Conservation (phyloP, 768 basidiomycete species). For the Pholiota conissans region DNA sequence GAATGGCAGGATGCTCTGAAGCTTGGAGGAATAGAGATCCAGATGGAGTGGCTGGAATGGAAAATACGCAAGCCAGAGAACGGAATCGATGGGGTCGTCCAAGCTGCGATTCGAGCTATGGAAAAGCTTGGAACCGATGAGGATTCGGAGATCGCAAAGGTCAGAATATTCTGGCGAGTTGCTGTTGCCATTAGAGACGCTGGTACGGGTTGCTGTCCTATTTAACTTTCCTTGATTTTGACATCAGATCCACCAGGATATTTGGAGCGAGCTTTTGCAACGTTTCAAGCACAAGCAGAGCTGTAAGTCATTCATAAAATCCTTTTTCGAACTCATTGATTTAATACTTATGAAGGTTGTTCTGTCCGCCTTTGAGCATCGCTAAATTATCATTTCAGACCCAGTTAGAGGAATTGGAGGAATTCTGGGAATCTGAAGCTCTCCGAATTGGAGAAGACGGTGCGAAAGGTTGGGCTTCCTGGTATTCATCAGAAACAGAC, state of each 20-base stretch:
- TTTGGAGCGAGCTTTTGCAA: slow-evolving; percentile 68
- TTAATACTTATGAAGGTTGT: slow-evolving; percentile 44
- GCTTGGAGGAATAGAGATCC: slow-evolving; percentile 55
- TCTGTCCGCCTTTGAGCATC: slow-evolving; percentile 52
- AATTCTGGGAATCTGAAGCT: slow-evolving; percentile 83
- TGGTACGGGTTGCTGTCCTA: slow-evolving; percentile 39
- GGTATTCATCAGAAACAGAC: slow-evolving; percentile 48
- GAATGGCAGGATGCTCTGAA: slow-evolving; percentile 68
- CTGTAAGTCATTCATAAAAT: slow-evolving; percentile 48
- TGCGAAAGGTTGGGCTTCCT: slow-evolving; percentile 69
- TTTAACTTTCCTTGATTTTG: not conserved
- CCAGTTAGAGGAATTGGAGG: slow-evolving; percentile 63
- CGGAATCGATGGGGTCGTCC: slow-evolving; percentile 53
- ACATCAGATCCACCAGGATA: slow-evolving; percentile 49
- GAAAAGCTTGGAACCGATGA: slow-evolving; percentile 38
- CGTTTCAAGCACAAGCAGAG: slow-evolving; percentile 85
- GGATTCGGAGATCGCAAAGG: slow-evolving; percentile 48
- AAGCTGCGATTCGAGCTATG: slow-evolving; percentile 50
- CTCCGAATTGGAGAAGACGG: slow-evolving; percentile 72
- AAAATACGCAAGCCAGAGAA: slow-evolving; percentile 47
- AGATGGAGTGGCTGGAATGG: slow-evolving; percentile 85
- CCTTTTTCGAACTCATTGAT: not conserved
- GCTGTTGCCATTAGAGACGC: slow-evolving; percentile 63
- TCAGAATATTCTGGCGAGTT: slow-evolving; percentile 73
- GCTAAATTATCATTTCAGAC: slow-evolving; percentile 40